Evolutionary conservation across 2,329 filamentous ascomycete genomes (phyloP), one percentile per base, ranked within the genome.

Genomic region (Fusarium hainanense): DNA sequence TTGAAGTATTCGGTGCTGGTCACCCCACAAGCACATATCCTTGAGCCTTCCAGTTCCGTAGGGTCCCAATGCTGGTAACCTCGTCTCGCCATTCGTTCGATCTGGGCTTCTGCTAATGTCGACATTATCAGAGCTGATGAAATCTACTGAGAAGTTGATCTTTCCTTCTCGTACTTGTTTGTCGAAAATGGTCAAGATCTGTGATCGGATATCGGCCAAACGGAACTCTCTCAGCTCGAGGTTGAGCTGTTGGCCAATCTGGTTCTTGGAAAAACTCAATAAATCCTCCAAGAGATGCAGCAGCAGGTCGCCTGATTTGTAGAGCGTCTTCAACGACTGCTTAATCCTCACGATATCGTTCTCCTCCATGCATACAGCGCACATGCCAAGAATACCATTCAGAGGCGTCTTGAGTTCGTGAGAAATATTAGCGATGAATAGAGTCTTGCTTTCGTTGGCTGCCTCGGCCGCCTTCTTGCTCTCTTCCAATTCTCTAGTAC

Each of bases 321-420:
- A 97, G 21, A 98, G 90, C 20, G 94, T 93, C 73, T 93, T 92
- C 7, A 98, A 84, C 2, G 92, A 96, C 71, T 94, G 89, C 78
- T 94, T 94, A 69, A 97, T 89, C 70, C 91, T 89, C 32, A 85
- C 79, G 16, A 94, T 82, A 74, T 97, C 93, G 50, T 94, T 90
- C 77, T 97, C 94, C 69, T 94, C 92, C 93, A 97, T 96, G 79
- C 93, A 96, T 1, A 97, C 92, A 0, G 93, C 92, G 72, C 92
- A 94, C 91, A 98, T 96, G 63, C 96, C 96, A 74, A 99, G 85
- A 50, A 98, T 98, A 14, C 95, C 96, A 76, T 98, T 98, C 60
- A 98, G 85, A 0, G 96, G 96, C 2, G 96, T 99, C 77, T 97
- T 97, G 37, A 99, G 85, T 79, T 98, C 88, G 73, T 90, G 89